phyloP scores from a whole-genome alignment of 176 grass and related monocot genomes.

The Aegilops sharonensis region DNA sequence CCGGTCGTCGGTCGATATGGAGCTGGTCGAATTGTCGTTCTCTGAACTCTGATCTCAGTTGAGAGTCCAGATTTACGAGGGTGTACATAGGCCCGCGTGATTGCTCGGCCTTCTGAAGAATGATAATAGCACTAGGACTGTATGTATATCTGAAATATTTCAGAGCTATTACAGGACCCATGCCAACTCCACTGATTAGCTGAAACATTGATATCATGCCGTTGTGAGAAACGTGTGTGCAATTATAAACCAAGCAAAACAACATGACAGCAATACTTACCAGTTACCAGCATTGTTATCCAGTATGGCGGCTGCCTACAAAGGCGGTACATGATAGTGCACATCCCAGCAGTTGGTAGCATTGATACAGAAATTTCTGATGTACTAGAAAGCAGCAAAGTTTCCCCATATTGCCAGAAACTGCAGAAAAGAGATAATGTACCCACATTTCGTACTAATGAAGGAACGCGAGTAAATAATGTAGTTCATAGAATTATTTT shows the following conservation, averaged over 20 bases:
- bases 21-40: no score
- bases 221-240: neutral
- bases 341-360: constrained; percentile 81
- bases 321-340: constrained; percentile 80
- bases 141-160: constrained; percentile 94
- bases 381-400: constrained; percentile 62
- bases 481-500: neutral
- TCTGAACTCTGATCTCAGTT: no score
- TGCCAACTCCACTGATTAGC: constrained; percentile 80
- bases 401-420: constrained; percentile 89
- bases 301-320: constrained; percentile 77
- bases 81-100: no score
- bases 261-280: constrained; percentile 45
- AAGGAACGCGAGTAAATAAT: neutral
- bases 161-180: constrained; percentile 78
- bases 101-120: no score
- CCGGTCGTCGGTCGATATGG: no score
- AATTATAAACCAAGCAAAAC: neutral
- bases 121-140: constrained; percentile 36
- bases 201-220: constrained; percentile 24
- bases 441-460: neutral
- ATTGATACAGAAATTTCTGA: constrained; percentile 70
- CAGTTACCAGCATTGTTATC: constrained; percentile 72
- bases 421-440: constrained; percentile 46
- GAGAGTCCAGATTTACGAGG: no score